Evolutionary conservation across 2,329 filamentous ascomycete genomes (phyloP), one percentile per base, ranked within the genome.

Genomic region (Neospermospora avenae): DNA sequence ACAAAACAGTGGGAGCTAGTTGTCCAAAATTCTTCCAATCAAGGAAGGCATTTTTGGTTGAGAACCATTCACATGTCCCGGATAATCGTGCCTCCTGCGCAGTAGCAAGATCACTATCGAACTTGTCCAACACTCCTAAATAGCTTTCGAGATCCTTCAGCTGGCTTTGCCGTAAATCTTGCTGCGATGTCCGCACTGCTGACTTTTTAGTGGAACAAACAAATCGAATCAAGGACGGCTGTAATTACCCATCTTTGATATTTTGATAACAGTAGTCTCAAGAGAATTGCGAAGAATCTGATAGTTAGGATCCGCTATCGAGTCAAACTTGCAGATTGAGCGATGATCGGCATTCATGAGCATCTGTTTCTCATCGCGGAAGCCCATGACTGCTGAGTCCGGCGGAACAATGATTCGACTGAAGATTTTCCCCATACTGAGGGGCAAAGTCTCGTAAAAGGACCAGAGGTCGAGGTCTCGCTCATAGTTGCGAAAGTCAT

Each of bases 361-460:
- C 18, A 49, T 59, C 18, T 58, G 64, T 3, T 52, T 58, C 54
- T 74, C 71, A 5, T 65, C 64, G 2, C 52, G 57, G 61, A 68
- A 73, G 10, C 69, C 71, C 11, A 73, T 57, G 0, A 64, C 59
- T 18, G 71, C 68, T 1, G 65, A 69, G 11, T 69, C 64, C 45
- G 60, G 65, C 10, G 63, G 53, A 2, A 74, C 61, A 54, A 74
- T 65, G 41, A 73, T 63, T 57, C 14, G 11, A 41, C 63, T 70
- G 22, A 63, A 61, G 31, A 51, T 35, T 18, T 67, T 31, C 35
- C 68, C 71, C 10, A 71, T 59, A 14, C 63, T 64, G 6, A 69
- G 67, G 18, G 67, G 67, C 20, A 73, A 61, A 0, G 76, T 79
- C 61, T 81, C 79, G 63, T 79, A 80, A 63, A 81, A 81, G 0